Evolutionary conservation across 2,329 filamentous ascomycete genomes (phyloP).

Genomic region (Colletotrichum coccodes): DNA sequence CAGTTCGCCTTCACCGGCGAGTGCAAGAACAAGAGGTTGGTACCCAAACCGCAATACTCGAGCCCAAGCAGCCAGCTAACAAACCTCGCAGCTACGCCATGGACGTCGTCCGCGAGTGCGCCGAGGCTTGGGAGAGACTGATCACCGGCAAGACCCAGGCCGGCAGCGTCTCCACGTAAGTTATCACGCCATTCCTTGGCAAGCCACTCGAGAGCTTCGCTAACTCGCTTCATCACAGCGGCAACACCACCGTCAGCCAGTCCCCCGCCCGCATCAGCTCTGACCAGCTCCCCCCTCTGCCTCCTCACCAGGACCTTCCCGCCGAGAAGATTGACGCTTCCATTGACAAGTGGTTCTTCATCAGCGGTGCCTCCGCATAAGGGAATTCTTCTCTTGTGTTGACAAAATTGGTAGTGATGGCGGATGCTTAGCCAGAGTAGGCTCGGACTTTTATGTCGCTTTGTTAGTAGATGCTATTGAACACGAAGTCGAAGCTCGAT

Average conservation of each 20-base stretch:
- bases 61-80: background rate
- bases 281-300: conserved; percentile 79
- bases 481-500: background rate
- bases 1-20: conserved; percentile 99
- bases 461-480: conserved; percentile 14
- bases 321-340: conserved; percentile 92
- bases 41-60: conserved; percentile 1
- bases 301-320: conserved; percentile 80
- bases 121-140: conserved; percentile 96
- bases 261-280: conserved; percentile 78
- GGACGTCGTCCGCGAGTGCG: conserved; percentile 95
- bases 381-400: conserved; percentile 11
- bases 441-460: background rate
- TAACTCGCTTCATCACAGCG: conserved; percentile 61
- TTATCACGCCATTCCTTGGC: conserved; percentile 38
- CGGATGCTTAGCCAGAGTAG: background rate
- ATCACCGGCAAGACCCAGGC: conserved; percentile 87
- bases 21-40: conserved; percentile 99
- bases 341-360: conserved; percentile 99
- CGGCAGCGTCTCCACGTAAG: conserved; percentile 85
- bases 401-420: background rate
- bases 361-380: conserved; percentile 92
- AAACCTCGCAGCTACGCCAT: conserved; percentile 77
- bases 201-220: conserved; percentile 32
- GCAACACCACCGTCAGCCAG: conserved; percentile 81